These are phyloP conservation scores for Kwoniella heveanensis DNA, from an alignment of 768 basidiomycete genomes.

Conservation along the genomic window DNA sequence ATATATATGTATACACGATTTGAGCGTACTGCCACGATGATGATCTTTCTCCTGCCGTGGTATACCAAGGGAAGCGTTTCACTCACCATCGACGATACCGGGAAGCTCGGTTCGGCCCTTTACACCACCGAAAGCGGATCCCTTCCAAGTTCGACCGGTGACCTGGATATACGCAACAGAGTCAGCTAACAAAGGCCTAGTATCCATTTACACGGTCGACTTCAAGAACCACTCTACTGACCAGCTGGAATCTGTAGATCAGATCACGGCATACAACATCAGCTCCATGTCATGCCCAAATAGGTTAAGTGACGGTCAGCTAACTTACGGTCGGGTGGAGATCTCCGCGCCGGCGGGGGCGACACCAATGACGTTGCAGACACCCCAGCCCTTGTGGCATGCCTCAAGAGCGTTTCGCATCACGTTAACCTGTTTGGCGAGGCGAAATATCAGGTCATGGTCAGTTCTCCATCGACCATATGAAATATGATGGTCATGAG, in stretches of 20 bases:
- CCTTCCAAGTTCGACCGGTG: slow-evolving; percentile 70
- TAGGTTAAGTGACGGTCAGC: too few relatives aligned
- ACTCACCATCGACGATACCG: slow-evolving; percentile 81
- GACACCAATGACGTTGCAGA: slow-evolving; percentile 92
- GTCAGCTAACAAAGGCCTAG: neutral
- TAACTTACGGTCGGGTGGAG: slow-evolving; percentile 76
- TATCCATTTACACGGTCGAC: too few relatives aligned
- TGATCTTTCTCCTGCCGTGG: too few relatives aligned
- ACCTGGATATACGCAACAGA: slow-evolving; percentile 23
- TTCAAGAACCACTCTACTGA: slow-evolving; percentile 5
- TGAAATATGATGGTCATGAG: too few relatives aligned
- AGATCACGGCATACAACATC: too few relatives aligned
- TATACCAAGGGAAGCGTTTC: neutral
- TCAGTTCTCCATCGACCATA: too few relatives aligned
- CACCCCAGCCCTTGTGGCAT: slow-evolving; percentile 99
- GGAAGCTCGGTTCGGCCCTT: slow-evolving; percentile 96
- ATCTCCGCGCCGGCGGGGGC: slow-evolving; percentile 97
- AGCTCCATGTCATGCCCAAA: too few relatives aligned
- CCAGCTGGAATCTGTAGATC: slow-evolving; percentile 40
- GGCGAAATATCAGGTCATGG: too few relatives aligned
- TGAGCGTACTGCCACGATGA: too few relatives aligned
- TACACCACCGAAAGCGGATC: slow-evolving; percentile 93
- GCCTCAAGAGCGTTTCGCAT: slow-evolving; percentile 96
- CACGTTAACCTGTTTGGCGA: slow-evolving; percentile 87
- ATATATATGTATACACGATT: slow-evolving; percentile 1